These are phyloP conservation scores for Eleusine indica DNA, from an alignment of 176 grass and related monocot species.

Conservation along the genomic window DNA sequence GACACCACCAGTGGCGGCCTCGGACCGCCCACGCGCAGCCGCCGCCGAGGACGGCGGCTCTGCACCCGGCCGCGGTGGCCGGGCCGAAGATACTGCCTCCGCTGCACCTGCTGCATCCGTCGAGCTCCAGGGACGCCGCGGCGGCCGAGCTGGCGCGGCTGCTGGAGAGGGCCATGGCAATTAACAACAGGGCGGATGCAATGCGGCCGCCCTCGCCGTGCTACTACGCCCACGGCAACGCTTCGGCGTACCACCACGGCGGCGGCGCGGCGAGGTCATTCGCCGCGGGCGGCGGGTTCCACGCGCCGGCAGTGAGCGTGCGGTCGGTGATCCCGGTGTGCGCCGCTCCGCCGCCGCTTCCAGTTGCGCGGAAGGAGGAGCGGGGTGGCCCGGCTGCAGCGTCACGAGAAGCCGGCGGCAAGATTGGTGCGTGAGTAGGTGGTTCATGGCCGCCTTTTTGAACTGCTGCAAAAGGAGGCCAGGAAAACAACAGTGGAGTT, in stretches of 20 bases:
- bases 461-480: too few relatives aligned
- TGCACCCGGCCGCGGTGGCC: not conserved
- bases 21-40: conserved; percentile 5
- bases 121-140: conserved; percentile 14
- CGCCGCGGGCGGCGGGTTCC: conserved; percentile 40
- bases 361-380: conserved; percentile 36
- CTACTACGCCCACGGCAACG: conserved; percentile 29
- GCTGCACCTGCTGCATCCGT: conserved; percentile 51
- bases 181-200: conserved; percentile 32
- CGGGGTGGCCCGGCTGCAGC: not conserved
- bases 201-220: conserved; percentile 31
- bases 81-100: conserved; percentile 55
- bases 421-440: not conserved
- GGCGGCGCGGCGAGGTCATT: conserved; percentile 32
- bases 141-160: conserved; percentile 42
- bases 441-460: not conserved
- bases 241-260: conserved; percentile 35
- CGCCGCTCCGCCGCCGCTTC: conserved; percentile 49
- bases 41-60: not conserved
- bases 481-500: not conserved
- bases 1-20: conserved; percentile 54
- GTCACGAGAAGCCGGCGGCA: not conserved
- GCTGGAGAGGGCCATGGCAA: conserved; percentile 38
- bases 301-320: conserved; percentile 72
- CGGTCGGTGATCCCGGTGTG: conserved; percentile 74